A percentile compares a stretch with the other conserved stretches of the same genome.
Evolutionary conservation across 1,284 basidiomycete genomes (phyloP).

Genomic region (Trametes sp.): DNA sequence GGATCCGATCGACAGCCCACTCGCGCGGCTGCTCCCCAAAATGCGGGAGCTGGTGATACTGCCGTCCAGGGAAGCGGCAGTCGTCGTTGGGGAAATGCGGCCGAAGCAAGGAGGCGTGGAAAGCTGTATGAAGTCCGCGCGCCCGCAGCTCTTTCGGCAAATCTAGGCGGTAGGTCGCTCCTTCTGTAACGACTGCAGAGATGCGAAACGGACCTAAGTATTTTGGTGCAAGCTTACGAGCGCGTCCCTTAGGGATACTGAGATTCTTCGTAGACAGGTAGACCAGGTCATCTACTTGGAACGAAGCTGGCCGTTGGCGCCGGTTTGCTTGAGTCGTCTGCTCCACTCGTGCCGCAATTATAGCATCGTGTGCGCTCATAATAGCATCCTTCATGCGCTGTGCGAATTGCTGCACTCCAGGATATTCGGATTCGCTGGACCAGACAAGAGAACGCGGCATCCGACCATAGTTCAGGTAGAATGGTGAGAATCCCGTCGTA

Average conservation of each 20-base stretch:
- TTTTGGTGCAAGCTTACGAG: conserved; percentile 39
- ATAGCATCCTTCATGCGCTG: conserved; percentile 16
- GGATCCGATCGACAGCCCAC: conserved; percentile 39
- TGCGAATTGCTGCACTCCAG: conserved; percentile 31
- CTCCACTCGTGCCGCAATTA: conserved; percentile 30
- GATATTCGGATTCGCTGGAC: conserved; percentile 11
- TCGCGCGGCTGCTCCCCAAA: conserved; percentile 39
- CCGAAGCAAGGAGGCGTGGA: conserved; percentile 39
- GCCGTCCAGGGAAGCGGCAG: conserved; percentile 36
- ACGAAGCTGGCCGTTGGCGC: conserved; percentile 5
- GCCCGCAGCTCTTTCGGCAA: conserved; percentile 34
- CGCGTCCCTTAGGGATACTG: conserved; percentile 29
- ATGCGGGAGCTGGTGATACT: conserved; percentile 35
- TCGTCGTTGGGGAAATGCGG: conserved; percentile 37
- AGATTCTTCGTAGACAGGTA: conserved; percentile 45
- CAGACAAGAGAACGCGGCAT: conserved; percentile 24
- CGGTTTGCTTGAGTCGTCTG: conserved; percentile 34
- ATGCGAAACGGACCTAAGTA: conserved; percentile 36
- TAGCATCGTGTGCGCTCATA: conserved; percentile 35
- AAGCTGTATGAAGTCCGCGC: conserved; percentile 36
- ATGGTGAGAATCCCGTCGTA: conserved; percentile 45
- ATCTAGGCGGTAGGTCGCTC: conserved; percentile 35
- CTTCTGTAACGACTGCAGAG: neutral
- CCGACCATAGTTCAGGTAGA: conserved; percentile 36
- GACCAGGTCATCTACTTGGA: conserved; percentile 37